Evolutionary conservation across 2,329 filamentous ascomycete species (phyloP).

Genomic region (Aspergillus ochraceus): DNA sequence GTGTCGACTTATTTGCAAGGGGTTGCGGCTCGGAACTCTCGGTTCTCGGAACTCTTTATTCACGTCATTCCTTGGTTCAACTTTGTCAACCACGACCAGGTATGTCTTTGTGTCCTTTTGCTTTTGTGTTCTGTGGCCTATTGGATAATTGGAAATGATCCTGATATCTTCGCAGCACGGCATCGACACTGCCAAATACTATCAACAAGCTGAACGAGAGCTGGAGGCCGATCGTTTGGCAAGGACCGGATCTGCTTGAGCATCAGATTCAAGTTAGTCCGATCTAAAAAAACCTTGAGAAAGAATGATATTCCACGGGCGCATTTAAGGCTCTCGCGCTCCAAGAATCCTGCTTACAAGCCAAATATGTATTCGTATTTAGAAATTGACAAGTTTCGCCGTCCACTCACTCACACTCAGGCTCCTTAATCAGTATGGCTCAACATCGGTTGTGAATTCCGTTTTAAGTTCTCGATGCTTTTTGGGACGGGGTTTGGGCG

Average conservation of each 20-base stretch:
- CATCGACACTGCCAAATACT: conserved; percentile 98
- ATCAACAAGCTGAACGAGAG: conserved; percentile 90
- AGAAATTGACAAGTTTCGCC: neutral
- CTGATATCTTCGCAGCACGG: conserved; percentile 64
- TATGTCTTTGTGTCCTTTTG: conserved; percentile 29
- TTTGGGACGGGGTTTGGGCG: conserved; percentile 64
- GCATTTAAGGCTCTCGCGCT: neutral
- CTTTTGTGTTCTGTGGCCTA: neutral
- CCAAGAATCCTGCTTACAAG: neutral
- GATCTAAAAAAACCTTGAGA: conserved; percentile 15
- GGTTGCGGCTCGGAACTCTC: conserved; percentile 85
- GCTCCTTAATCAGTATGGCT: neutral
- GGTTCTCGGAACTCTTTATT: conserved; percentile 82
- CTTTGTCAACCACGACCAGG: conserved; percentile 88
- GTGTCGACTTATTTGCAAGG: conserved; percentile 90
- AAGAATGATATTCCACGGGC: conserved; percentile 25
- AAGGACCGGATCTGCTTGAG: conserved; percentile 28
- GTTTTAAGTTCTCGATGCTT: conserved; percentile 64
- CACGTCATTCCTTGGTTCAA: conserved; percentile 95
- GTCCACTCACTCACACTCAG: neutral
- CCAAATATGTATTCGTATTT: neutral
- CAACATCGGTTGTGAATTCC: conserved; percentile 44
- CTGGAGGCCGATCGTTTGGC: conserved; percentile 71
- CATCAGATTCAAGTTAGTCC: conserved; percentile 1
- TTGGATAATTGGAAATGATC: neutral